A percentile compares a stretch with the other conserved stretches of the same genome.
Evolutionary conservation across 768 basidiomycete species (phyloP).

Genomic region (Nidularia sp.): DNA sequence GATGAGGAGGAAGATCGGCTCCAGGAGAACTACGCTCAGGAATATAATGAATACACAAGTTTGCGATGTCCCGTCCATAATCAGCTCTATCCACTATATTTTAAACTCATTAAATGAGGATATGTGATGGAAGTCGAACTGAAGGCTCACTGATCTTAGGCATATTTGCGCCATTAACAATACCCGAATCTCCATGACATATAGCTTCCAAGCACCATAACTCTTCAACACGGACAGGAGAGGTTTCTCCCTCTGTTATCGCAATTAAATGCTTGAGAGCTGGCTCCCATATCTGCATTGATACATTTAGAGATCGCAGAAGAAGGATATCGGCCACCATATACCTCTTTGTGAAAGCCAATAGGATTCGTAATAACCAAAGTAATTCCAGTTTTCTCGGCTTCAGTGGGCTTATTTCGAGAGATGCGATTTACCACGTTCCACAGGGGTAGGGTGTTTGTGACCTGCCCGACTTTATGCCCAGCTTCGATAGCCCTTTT

Average conservation of each 20-base stretch:
- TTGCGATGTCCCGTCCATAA: slow-evolving; percentile 20
- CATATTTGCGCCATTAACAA: slow-evolving; percentile 13
- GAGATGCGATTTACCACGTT: slow-evolving; percentile 13
- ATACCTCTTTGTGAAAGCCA: slow-evolving; percentile 22
- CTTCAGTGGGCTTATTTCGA: slow-evolving; percentile 8
- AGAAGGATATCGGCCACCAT: background rate
- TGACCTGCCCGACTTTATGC: slow-evolving; percentile 8
- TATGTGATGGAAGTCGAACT: background rate
- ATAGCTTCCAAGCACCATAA: slow-evolving; percentile 19
- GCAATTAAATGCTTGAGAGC: slow-evolving; percentile 15
- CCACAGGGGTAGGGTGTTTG: slow-evolving; percentile 10
- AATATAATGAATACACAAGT: slow-evolving; percentile 16
- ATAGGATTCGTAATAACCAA: slow-evolving; percentile 17
- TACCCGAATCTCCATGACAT: slow-evolving; percentile 19
- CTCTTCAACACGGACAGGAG: slow-evolving; percentile 14
- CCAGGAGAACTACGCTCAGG: slow-evolving; percentile 10
- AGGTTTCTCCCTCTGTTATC: slow-evolving; percentile 12
- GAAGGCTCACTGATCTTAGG: slow-evolving; percentile 14
- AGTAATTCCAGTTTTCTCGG: slow-evolving; percentile 11
- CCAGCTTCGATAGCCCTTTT: slow-evolving; percentile 8
- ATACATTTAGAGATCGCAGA: background rate
- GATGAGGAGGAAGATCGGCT: slow-evolving; percentile 7
- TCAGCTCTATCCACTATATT: slow-evolving; percentile 18
- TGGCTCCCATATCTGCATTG: slow-evolving; percentile 16
- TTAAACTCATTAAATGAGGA: background rate